Evolutionary conservation across 129 eudicot genomes (phyloP).

Genomic region (Glebionis coronaria): DNA sequence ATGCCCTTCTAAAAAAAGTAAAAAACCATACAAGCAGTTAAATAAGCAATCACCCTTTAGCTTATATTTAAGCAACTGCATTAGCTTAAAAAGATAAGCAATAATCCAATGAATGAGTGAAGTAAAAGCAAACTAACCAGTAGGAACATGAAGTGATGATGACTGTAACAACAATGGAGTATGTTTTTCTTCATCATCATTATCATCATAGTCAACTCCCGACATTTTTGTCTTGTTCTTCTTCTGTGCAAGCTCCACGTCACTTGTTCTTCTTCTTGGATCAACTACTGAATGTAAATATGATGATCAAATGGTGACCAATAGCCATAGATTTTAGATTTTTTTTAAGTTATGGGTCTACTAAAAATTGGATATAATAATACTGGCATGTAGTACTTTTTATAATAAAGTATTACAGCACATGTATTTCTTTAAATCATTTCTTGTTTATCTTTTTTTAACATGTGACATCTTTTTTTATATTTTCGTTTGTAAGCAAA

Average conservation of each 20-base stretch:
- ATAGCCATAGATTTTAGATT: no score
- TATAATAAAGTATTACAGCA: not conserved
- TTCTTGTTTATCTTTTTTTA: no score
- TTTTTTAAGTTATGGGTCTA: not conserved
- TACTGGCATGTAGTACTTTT: not conserved
- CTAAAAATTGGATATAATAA: not conserved
- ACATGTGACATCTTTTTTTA: no score
- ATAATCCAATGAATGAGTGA: no score
- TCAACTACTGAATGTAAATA: not conserved
- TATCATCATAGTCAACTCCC: slow-evolving; percentile 14
- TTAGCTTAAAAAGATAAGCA: no score
- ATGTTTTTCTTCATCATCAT: slow-evolving; percentile 12
- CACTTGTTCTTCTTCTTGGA: not conserved
- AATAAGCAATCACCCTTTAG: no score
- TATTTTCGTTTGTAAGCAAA: no score
- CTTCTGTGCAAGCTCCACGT: not conserved
- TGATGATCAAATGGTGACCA: not conserved
- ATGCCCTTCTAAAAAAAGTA: no score
- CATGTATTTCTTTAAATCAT: not conserved
- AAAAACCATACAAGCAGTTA: no score
- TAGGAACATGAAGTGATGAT: slow-evolving; percentile 14
- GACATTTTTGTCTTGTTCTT: slow-evolving; percentile 16
- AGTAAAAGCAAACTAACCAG: slow-evolving; percentile 18
- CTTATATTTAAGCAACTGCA: no score
- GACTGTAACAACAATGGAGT: slow-evolving; percentile 33